Evolutionary conservation across 202 grass and related monocot genomes (phyloP).

Genomic region (Carex arenaria): DNA sequence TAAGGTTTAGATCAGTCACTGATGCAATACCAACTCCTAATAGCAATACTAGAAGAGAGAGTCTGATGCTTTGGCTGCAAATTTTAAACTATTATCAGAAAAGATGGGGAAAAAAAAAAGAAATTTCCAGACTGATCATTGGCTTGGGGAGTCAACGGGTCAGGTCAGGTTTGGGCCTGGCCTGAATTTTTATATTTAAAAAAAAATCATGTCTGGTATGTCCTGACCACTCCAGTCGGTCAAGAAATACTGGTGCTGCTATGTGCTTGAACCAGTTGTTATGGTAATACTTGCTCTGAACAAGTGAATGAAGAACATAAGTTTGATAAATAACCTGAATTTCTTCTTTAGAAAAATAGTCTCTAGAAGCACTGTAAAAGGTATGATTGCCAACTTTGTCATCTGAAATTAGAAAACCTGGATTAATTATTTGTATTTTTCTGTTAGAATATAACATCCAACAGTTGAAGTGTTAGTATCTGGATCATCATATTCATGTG

Average conservation of each 20-base stretch:
- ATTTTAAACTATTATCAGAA: constrained; percentile 41
- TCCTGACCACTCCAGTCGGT: background rate
- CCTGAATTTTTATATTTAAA: background rate
- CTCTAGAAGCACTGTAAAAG: constrained; percentile 94
- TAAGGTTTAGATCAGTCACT: constrained; percentile 93
- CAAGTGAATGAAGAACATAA: background rate
- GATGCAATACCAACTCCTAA: constrained; percentile 97
- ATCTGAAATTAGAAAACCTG: constrained; percentile 58
- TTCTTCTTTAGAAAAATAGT: constrained; percentile 93
- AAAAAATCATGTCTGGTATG: background rate
- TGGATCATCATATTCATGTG: background rate
- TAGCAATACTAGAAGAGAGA: constrained; percentile 86
- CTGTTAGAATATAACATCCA: background rate
- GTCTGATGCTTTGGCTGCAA: constrained; percentile 84
- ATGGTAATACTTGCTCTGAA: background rate
- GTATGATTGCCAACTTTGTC: constrained; percentile 99
- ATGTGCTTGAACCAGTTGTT: background rate
- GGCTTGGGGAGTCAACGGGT: background rate
- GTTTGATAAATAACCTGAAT: constrained; percentile 61
- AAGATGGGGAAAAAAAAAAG: constrained; percentile 19
- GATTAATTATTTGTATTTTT: background rate
- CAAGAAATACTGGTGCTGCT: background rate
- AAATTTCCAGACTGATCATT: constrained; percentile 5
- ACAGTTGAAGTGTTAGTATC: background rate
- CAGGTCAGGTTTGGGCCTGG: background rate